A percentile compares a stretch with the other conserved stretches of the same genome.
Evolutionary conservation across 2,329 filamentous ascomycete genomes (phyloP).

Genomic region (Exophiala mesophila): DNA sequence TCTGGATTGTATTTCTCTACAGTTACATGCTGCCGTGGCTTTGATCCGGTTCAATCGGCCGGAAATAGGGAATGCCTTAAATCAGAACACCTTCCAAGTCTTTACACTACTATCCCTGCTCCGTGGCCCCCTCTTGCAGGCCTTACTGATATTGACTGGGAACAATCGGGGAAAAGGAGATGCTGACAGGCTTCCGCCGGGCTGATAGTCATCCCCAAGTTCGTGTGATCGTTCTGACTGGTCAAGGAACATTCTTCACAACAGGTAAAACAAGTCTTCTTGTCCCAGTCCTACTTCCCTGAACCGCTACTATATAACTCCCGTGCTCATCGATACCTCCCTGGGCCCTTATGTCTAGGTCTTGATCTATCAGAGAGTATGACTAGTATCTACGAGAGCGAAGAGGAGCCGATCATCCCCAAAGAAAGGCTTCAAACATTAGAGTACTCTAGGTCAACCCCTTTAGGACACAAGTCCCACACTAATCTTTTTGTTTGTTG

Average conservation of each 20-base stretch:
- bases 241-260: conserved; percentile 13
- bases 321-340: no score
- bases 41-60: conserved; percentile 12
- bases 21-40: conserved; percentile 4
- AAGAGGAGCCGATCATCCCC: conserved; percentile 1
- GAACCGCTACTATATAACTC: neutral
- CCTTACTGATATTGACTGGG: neutral
- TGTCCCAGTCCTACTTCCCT: neutral
- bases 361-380: no score
- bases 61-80: conserved; percentile 9
- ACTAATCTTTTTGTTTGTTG: no score
- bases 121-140: neutral
- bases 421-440: conserved; percentile 3
- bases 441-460: no score
- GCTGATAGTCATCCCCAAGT: conserved; percentile 5
- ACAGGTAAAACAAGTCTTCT: conserved; percentile 3
- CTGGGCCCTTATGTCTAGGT: no score
- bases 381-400: no score
- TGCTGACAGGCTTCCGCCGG: conserved; percentile 6
- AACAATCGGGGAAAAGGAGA: conserved; percentile 1
- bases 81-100: neutral
- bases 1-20: conserved; percentile 5
- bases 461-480: neutral
- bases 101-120: neutral
- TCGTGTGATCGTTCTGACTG: conserved; percentile 9